These are phyloP conservation scores for Dryadomyces quercus-mongolicae DNA, from an alignment of 2,329 filamentous ascomycete species.

Conservation along the genomic window DNA sequence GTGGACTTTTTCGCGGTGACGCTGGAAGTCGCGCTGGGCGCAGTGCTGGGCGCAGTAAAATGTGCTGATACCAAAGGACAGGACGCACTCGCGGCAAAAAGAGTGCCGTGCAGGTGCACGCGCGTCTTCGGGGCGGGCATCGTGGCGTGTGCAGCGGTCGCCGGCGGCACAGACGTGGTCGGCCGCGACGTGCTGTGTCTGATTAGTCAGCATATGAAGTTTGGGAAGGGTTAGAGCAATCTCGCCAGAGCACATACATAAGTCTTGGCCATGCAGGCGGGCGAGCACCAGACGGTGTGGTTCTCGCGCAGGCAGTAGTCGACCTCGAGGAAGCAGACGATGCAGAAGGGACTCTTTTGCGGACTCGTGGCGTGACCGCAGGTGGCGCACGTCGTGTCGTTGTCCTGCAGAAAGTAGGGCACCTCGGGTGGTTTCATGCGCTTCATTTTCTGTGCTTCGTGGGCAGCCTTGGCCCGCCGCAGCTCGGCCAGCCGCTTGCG, in stretches of 20 bases:
- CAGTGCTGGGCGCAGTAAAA: constrained; percentile 21
- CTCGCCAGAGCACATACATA: constrained; percentile 5
- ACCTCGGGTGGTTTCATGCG: constrained; percentile 16
- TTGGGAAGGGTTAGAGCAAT: not conserved
- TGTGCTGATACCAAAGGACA: constrained; percentile 15
- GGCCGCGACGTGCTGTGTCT: constrained; percentile 6
- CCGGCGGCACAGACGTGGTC: constrained; percentile 8
- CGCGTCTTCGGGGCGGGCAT: not conserved
- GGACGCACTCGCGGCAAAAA: constrained; percentile 22
- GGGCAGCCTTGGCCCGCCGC: constrained; percentile 47
- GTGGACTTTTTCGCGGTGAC: constrained; percentile 20
- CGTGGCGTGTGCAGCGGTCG: constrained; percentile 7
- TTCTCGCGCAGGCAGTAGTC: constrained; percentile 11
- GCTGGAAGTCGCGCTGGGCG: constrained; percentile 18
- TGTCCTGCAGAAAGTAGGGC: constrained; percentile 11
- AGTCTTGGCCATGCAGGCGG: constrained; percentile 7
- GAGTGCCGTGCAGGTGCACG: constrained; percentile 1
- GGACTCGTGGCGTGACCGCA: constrained; percentile 8
- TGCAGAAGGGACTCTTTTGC: constrained; percentile 9
- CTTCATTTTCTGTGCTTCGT: constrained; percentile 31
- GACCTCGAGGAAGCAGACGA: constrained; percentile 13
- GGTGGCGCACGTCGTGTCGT: constrained; percentile 5
- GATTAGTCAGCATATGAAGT: not conserved
- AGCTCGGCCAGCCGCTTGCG: constrained; percentile 31
- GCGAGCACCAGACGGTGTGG: constrained; percentile 12